Conservation (phyloP, 192 early-diverging fungal genomes). For the Backusella luteola region DNA sequence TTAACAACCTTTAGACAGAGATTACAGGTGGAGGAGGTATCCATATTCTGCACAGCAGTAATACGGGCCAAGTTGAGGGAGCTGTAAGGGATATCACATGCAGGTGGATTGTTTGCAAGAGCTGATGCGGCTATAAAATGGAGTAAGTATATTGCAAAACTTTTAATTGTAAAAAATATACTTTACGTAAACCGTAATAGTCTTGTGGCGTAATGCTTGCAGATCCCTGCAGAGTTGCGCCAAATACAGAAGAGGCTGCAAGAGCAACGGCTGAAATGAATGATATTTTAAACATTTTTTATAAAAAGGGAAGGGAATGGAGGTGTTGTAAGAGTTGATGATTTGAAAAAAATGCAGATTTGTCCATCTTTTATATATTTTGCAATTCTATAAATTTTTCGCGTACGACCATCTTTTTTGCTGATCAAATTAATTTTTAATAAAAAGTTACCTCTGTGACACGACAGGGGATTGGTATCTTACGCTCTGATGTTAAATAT, state of each 20-base stretch:
- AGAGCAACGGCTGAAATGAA: not conserved
- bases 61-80: conserved; percentile 51
- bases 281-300: not conserved
- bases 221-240: conserved; percentile 6
- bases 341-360: not conserved
- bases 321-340: not conserved
- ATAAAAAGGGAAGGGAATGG: not conserved
- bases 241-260: not conserved
- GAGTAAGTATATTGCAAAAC: not conserved
- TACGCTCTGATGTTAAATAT: not conserved
- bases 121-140: conserved; percentile 19
- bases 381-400: not conserved
- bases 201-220: conserved; percentile 18
- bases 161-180: not conserved
- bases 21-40: conserved; percentile 46
- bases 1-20: conserved; percentile 51
- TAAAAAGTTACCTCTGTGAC: not conserved
- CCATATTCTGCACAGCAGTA: conserved; percentile 51
- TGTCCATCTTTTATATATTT: not conserved
- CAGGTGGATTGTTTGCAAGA: conserved; percentile 48
- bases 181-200: conserved; percentile 20
- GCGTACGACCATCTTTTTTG: not conserved
- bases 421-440: not conserved
- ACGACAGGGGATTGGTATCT: not conserved
- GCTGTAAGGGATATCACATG: conserved; percentile 54